phyloP scores from a whole-genome alignment of 192 early-diverging fungal species.

The Backusella liffmaniae region DNA sequence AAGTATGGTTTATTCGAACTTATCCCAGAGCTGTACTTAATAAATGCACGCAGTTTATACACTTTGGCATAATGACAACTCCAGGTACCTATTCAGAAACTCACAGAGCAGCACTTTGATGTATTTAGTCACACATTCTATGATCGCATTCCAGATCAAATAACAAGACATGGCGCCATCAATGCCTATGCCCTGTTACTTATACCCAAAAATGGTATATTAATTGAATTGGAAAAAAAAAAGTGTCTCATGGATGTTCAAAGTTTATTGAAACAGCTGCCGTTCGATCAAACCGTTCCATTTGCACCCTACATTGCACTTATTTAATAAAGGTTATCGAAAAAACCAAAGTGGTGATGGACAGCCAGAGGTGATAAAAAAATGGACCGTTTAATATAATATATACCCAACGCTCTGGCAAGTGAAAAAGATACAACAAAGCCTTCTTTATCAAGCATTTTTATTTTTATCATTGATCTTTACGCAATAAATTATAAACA shows the following conservation, averaged over 20 bases:
- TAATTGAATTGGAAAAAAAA: slow-evolving; percentile 40
- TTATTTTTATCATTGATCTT: too few relatives aligned
- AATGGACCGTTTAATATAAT: too few relatives aligned
- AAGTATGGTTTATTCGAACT: slow-evolving; percentile 57
- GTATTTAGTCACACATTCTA: too few relatives aligned
- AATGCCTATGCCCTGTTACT: slow-evolving; percentile 80
- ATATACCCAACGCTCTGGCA: too few relatives aligned
- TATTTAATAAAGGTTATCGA: slow-evolving; percentile 78
- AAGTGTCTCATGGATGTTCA: slow-evolving; percentile 75
- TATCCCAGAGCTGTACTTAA: slow-evolving; percentile 63
- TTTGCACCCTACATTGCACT: slow-evolving; percentile 85
- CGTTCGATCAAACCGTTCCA: slow-evolving; percentile 87
- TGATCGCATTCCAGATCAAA: too few relatives aligned
- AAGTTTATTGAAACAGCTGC: slow-evolving; percentile 83
- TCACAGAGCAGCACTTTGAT: slow-evolving; percentile 39
- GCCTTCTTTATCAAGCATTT: too few relatives aligned
- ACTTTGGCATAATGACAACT: slow-evolving; percentile 48
- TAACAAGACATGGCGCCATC: slow-evolving; percentile 80
- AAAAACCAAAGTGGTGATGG: slow-evolving; percentile 83
- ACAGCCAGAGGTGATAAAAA: slow-evolving; percentile 51
- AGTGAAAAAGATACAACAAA: too few relatives aligned
- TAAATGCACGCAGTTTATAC: slow-evolving; percentile 51
- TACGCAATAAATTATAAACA: too few relatives aligned
- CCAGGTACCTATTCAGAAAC: slow-evolving; percentile 26
- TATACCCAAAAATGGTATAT: slow-evolving; percentile 75